Evolutionary conservation across 75 land plant species (phyloP).

Genomic region (Selaginella tamariscina): DNA sequence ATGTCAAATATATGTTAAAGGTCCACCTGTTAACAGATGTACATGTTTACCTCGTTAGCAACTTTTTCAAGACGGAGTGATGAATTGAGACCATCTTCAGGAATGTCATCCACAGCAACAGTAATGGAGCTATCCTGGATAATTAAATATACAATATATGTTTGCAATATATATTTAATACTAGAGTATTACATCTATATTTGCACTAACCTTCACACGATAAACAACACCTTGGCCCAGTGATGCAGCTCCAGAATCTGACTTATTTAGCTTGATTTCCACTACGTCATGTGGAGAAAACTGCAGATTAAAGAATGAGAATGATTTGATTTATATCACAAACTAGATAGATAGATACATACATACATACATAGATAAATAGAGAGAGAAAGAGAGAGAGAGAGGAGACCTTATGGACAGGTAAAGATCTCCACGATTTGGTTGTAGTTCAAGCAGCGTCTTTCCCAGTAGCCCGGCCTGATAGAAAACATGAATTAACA

Average conservation of each 20-base stretch:
- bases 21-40: too few species aligned
- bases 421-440: conserved; percentile 74
- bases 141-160: not conserved
- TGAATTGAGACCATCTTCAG: conserved; percentile 83
- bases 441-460: conserved; percentile 75
- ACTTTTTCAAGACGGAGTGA: conserved; percentile 82
- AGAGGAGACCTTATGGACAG: too few species aligned
- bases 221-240: conserved; percentile 97
- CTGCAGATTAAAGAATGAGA: too few species aligned
- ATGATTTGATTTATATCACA: too few species aligned
- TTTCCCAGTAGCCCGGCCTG: conserved; percentile 92
- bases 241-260: conserved; percentile 50
- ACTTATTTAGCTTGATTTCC: conserved; percentile 67
- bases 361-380: too few species aligned
- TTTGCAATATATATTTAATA: not conserved
- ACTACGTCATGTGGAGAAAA: conserved; percentile 89
- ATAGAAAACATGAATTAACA: too few species aligned
- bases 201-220: conserved; percentile 60
- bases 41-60: conserved; percentile 99
- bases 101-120: conserved; percentile 90
- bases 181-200: not conserved
- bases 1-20: too few species aligned
- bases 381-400: too few species aligned
- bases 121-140: conserved; percentile 70
- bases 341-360: too few species aligned